Evolutionary conservation across 768 basidiomycete species (phyloP), one percentile per base, ranked within the genome.

Genomic region (Pulveroboletus sp.): DNA sequence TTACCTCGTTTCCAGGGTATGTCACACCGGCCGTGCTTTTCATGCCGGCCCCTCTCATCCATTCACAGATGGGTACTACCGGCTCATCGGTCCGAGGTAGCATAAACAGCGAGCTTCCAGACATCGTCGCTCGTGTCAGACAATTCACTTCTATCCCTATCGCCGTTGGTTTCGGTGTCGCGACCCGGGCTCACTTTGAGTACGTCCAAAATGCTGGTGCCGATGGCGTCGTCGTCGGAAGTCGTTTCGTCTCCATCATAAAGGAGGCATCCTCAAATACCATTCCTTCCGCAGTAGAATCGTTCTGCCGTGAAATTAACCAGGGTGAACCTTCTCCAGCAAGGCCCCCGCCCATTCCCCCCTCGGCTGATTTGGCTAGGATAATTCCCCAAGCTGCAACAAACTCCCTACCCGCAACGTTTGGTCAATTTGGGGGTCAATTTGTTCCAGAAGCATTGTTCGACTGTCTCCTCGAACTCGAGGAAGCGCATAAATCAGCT

Each of bases 391-490:
- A 68, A 12, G 61, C 73, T 1, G 72, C 75, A 40, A 57, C 66
- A 19, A 71, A 64, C 41, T 72, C 75, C 14, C 74, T 98, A 0
- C 91, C 94, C 2, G 75, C 84, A 2, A 79, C 93, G 40, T 99
- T 99, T 59, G 97, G 97, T 32, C 77, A 93, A 52, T 99, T 94
- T 62, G 97, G 97, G 29, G 97, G 97, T 4, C 94, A 97, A 60
- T 99, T 94, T 71, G 97, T 97, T 6, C 94, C 97, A 1, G 97
- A 98, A 69, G 84, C 93, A 13, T 75, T 98, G n/a, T 87, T 94
- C 58, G 97, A 94, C 63, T 92, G 90, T 58, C 75, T 98, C 35
- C 73, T 80, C 17, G 94, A 99, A 72, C 76, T 99, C 27, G 89
- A 98, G 69, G 84, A 82, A 45, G 94, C 90, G 33, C 95, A 98